Base-by-base conservation (phyloP, 331 rosid species). In the Cydonia oblonga region DNA sequence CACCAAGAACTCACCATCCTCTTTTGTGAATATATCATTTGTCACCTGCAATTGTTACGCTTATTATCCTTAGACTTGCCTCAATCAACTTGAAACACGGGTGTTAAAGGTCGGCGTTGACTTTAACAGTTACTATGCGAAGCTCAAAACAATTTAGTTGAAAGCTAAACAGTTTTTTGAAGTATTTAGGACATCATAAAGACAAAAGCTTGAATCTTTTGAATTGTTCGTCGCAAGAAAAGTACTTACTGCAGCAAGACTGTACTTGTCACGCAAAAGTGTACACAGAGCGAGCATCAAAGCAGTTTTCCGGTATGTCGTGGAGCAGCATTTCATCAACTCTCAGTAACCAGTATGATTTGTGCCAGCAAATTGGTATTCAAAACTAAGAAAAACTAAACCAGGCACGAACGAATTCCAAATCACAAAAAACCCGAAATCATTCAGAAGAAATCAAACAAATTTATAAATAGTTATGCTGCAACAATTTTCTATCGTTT, bases 1-100 rank as follows among this genome's bases (percentile, higher is more conserved):
- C 73, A 93, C 97, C 91, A 93, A 83, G 80, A 93, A 93, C 77
- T 93, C 98, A 51, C 97, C 97, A 75, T 93, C 98, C 88, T 93
- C 98, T 63, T 89, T 91, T 1, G 98, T 93, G 82, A 93, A 93
- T 70, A 93, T 93, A 78, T 93, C 98, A 81, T 93, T 93, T 20
- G 98, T 93, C 65, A 93, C 96, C 96, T 92, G 76, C 57, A 77
- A 61, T 30, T 9, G 61, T 46, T 53, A 57, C 26, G 15, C 26
- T 33, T 33, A 65, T 7, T 42, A 22, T 71, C 10, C 9, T 12
- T 35, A 19, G 5, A 38, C 56, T 4, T 24, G 44, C 38, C 24
- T 33, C 56, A 23, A 56, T 70, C 66, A 23, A 69, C 64, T 30
- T 7, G 51, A 20, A 53, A 23, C 38, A 23, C 1, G 3, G 4